Evolutionary conservation across 352 stramenopile species (phyloP).

Genomic region (Pythium plurisporium): DNA sequence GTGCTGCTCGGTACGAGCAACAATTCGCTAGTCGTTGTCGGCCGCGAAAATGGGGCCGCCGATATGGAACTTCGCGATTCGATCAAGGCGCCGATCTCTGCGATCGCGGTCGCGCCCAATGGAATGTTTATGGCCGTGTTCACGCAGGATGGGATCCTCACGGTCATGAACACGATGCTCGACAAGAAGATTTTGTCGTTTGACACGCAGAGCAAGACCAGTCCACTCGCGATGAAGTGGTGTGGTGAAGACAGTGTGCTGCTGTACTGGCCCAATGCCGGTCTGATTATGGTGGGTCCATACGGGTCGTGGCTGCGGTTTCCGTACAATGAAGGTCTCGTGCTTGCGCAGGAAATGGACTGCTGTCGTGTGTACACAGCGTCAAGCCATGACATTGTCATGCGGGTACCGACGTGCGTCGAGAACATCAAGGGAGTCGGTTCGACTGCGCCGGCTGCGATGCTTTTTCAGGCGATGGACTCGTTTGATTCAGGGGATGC

Average conservation of each 20-base stretch:
- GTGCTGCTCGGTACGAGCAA: slow-evolving; percentile 92
- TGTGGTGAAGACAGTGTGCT: slow-evolving; percentile 90
- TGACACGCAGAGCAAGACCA: slow-evolving; percentile 81
- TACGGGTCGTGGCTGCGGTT: slow-evolving; percentile 85
- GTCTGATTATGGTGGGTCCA: slow-evolving; percentile 82
- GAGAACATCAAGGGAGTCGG: slow-evolving; percentile 87
- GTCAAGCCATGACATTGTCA: slow-evolving; percentile 77
- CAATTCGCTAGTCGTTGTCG: slow-evolving; percentile 85
- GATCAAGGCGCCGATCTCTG: slow-evolving; percentile 86
- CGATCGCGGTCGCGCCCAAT: slow-evolving; percentile 92
- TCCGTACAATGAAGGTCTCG: slow-evolving; percentile 72
- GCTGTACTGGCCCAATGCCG: slow-evolving; percentile 81
- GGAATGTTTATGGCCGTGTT: slow-evolving; percentile 96
- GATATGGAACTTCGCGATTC: slow-evolving; percentile 85
- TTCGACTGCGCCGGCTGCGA: slow-evolving; percentile 80
- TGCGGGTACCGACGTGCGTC: slow-evolving; percentile 75
- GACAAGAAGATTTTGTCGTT: slow-evolving; percentile 92
- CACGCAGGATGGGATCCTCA: slow-evolving; percentile 90
- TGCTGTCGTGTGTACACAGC: slow-evolving; percentile 51
- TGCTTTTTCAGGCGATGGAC: slow-evolving; percentile 89
- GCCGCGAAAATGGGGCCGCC: slow-evolving; percentile 53
- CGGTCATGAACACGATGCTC: slow-evolving; percentile 95
- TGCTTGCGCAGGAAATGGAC: slow-evolving; percentile 56
- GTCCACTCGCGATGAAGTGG: slow-evolving; percentile 75
- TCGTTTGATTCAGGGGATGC: slow-evolving; percentile 85